Percentiles rank a stretch among this genome's conserved stretches.
Conservation (phyloP, 495 filamentous ascomycete genomes). For the Podospora pseudoanserina region DNA sequence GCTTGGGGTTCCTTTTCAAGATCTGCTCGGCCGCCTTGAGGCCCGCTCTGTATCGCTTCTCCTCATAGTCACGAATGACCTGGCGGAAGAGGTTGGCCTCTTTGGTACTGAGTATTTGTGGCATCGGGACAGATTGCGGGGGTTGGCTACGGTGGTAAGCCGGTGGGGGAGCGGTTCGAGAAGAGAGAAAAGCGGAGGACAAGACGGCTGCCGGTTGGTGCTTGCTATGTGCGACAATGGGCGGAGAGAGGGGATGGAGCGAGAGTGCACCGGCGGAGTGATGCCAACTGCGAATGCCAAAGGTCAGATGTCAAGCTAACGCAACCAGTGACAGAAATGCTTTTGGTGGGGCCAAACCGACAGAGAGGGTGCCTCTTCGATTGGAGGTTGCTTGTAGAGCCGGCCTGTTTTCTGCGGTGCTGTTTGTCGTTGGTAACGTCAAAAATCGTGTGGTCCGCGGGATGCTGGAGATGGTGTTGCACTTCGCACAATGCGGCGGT, state of each 20-base stretch:
- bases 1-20: conserved; percentile 85
- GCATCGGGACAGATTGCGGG: conserved; percentile 49
- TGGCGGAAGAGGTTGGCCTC: conserved; percentile 90
- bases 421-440: background rate
- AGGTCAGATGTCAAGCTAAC: background rate
- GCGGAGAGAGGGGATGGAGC: background rate
- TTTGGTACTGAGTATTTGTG: conserved; percentile 81
- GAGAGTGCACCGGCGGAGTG: background rate
- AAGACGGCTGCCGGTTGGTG: background rate
- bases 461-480: background rate
- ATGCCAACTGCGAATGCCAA: background rate
- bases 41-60: conserved; percentile 98
- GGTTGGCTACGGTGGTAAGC: conserved; percentile 10
- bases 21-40: conserved; percentile 93
- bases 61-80: conserved; percentile 91
- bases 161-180: conserved; percentile 3
- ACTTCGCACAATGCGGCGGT: background rate
- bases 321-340: background rate
- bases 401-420: background rate
- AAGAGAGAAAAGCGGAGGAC: background rate
- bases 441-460: background rate
- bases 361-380: background rate
- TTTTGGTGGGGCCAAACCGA: background rate
- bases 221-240: background rate
- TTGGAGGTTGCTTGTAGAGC: background rate